Evolutionary conservation across 2,329 filamentous ascomycete species (phyloP).

Genomic region (Aspergillus ruber): DNA sequence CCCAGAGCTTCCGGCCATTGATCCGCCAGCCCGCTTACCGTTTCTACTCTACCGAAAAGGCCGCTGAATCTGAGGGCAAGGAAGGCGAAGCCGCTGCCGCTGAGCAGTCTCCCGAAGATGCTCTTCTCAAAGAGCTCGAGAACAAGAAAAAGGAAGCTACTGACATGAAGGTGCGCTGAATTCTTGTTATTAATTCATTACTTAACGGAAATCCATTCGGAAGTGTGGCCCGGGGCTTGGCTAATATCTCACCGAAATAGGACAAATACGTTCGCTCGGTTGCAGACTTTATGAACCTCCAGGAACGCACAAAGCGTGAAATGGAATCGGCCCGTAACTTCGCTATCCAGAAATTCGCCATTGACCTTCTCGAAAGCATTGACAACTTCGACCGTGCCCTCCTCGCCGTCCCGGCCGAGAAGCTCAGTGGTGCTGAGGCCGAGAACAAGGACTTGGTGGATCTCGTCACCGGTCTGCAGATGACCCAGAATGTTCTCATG

Average conservation of each 20-base stretch:
- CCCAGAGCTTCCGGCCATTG: conserved; percentile 23
- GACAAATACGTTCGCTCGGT: conserved; percentile 91
- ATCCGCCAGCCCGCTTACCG: conserved; percentile 28
- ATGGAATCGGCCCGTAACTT: conserved; percentile 83
- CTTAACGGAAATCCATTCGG: background rate
- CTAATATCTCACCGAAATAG: conserved; percentile 41
- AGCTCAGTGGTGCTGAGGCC: conserved; percentile 53
- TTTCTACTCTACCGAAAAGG: conserved; percentile 40
- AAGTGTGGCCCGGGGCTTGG: background rate
- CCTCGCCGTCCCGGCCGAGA: conserved; percentile 66
- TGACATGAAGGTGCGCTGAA: conserved; percentile 70
- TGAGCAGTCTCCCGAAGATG: conserved; percentile 39
- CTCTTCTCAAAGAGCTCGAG: conserved; percentile 61
- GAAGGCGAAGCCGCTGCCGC: conserved; percentile 35
- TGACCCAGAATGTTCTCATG: conserved; percentile 89
- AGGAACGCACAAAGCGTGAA: conserved; percentile 88
- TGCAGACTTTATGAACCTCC: conserved; percentile 96
- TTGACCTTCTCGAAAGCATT: conserved; percentile 88
- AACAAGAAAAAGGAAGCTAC: conserved; percentile 64
- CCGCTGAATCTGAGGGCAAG: conserved; percentile 9
- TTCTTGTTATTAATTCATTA: background rate
- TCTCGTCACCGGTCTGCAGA: conserved; percentile 83
- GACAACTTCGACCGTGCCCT: conserved; percentile 97
- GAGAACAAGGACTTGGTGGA: conserved; percentile 67
- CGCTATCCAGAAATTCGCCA: conserved; percentile 87